Conservation (phyloP, 2,329 filamentous ascomycete species). For the Pyrenochaeta sp. region DNA sequence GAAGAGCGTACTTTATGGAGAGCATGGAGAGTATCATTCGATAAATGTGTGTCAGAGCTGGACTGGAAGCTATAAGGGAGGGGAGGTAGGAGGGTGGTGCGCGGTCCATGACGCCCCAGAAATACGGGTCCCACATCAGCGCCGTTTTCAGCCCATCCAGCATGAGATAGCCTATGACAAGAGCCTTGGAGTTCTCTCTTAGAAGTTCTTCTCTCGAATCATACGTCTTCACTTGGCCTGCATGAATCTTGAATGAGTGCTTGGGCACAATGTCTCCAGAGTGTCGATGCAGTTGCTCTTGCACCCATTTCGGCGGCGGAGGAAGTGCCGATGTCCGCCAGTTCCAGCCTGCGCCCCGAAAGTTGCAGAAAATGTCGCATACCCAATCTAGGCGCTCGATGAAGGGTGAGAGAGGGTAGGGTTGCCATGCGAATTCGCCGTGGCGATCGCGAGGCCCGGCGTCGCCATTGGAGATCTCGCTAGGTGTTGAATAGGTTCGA, state of each 20-base stretch:
- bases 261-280: slow-evolving; percentile 21
- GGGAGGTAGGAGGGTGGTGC: slow-evolving; percentile 56
- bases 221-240: slow-evolving; percentile 50
- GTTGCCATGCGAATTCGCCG: slow-evolving; percentile 61
- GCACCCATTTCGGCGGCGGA: slow-evolving; percentile 52
- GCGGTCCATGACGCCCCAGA: slow-evolving; percentile 62
- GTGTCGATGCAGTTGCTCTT: slow-evolving; percentile 47
- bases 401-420: slow-evolving; percentile 58
- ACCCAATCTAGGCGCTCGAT: slow-evolving; percentile 66
- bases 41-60: slow-evolving; percentile 60
- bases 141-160: slow-evolving; percentile 75
- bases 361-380: slow-evolving; percentile 64
- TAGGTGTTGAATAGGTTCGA: neutral
- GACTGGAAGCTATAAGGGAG: slow-evolving; percentile 53
- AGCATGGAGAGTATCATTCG: slow-evolving; percentile 65
- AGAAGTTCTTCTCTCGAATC: slow-evolving; percentile 46
- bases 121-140: slow-evolving; percentile 82
- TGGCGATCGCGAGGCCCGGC: slow-evolving; percentile 40
- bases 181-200: slow-evolving; percentile 42
- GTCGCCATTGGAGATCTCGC: slow-evolving; percentile 19
- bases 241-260: slow-evolving; percentile 29
- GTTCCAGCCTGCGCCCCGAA: slow-evolving; percentile 69
- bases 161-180: slow-evolving; percentile 68
- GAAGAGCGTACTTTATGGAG: slow-evolving; percentile 68
- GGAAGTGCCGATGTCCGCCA: slow-evolving; percentile 62